Evolutionary conservation across 768 basidiomycete species (phyloP).

Genomic region (Boletus sensibilis): DNA sequence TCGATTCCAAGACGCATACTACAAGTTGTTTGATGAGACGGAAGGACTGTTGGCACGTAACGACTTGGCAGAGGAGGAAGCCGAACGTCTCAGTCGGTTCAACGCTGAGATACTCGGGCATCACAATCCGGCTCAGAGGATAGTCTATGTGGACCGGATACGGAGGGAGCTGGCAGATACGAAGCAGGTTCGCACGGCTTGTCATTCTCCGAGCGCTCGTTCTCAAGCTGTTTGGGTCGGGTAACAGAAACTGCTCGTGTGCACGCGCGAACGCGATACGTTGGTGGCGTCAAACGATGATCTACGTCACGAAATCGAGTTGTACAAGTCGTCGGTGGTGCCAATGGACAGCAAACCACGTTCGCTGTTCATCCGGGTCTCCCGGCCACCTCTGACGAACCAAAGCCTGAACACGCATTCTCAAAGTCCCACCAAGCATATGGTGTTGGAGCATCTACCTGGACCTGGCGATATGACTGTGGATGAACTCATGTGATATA

Average conservation of each 20-base stretch:
- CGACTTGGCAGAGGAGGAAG: conserved; percentile 78
- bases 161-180: conserved; percentile 75
- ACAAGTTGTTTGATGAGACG: conserved; percentile 60
- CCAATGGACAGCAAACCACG: conserved; percentile 51
- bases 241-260: conserved; percentile 48
- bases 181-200: conserved; percentile 61
- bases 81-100: conserved; percentile 68
- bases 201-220: neutral
- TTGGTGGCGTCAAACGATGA: conserved; percentile 42
- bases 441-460: conserved; percentile 34
- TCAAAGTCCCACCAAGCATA: conserved; percentile 16
- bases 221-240: neutral
- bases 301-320: conserved; percentile 52
- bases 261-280: conserved; percentile 50
- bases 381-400: conserved; percentile 46
- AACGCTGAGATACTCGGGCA: conserved; percentile 87
- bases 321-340: conserved; percentile 60
- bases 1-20: conserved; percentile 71
- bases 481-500: conserved; percentile 42
- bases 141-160: conserved; percentile 84
- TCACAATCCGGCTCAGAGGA: conserved; percentile 79
- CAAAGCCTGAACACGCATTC: conserved; percentile 38
- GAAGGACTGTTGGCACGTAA: conserved; percentile 65
- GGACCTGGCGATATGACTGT: conserved; percentile 51
- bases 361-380: conserved; percentile 47